These are phyloP conservation scores for Paramecium sexaurelia DNA, from an alignment of 73 alveolate species.

Conservation along the genomic window DNA sequence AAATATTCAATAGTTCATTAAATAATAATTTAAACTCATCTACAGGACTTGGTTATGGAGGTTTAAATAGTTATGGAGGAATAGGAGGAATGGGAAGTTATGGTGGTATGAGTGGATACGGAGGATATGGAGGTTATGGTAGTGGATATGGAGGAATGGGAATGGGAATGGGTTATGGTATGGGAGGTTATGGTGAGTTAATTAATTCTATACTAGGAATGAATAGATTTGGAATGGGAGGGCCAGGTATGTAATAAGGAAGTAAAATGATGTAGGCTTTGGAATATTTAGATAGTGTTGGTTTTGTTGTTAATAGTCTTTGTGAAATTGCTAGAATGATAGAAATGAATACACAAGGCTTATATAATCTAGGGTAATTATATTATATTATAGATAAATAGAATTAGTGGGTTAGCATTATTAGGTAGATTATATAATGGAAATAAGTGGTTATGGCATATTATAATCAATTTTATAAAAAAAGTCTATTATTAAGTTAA, in stretches of 20 bases:
- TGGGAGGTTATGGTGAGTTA: neutral
- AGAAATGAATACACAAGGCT: constrained; percentile 49
- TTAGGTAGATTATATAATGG: neutral
- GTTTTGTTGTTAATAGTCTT: constrained; percentile 23
- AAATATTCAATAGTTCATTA: neutral
- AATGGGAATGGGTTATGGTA: constrained; percentile 36
- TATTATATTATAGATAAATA: neutral
- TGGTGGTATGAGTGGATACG: too few species aligned
- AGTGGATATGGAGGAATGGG: constrained; percentile 26
- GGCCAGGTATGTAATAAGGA: neutral
- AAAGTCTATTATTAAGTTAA: neutral
- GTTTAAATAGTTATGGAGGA: neutral
- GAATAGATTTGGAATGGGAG: constrained; percentile 40
- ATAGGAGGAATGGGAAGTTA: neutral
- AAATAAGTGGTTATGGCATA: constrained; percentile 40
- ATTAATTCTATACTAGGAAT: neutral
- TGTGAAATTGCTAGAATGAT: constrained; percentile 52
- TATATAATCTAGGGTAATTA: constrained; percentile 19
- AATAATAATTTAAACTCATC: neutral
- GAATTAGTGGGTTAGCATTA: neutral
- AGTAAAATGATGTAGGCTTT: constrained; percentile 1
- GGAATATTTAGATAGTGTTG: constrained; percentile 53
- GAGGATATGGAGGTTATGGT: neutral
- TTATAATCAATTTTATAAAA: neutral
- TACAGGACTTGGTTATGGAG: constrained; percentile 52